Conservation (phyloP, 2,329 filamentous ascomycete species). For the Venturia aucupariae region DNA sequence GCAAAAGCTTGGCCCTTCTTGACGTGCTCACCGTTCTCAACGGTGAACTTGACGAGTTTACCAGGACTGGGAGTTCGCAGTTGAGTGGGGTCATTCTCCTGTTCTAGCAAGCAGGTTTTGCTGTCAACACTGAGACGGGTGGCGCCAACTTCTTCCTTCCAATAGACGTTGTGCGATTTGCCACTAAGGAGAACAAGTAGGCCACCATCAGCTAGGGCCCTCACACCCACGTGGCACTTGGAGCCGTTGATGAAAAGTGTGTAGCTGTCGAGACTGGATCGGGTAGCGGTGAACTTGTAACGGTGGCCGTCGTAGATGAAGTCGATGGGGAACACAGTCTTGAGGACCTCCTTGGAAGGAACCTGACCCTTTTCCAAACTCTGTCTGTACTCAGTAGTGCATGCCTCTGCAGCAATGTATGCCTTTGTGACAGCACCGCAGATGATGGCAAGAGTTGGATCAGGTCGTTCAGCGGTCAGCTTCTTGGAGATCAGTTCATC, state of each 20-base stretch:
- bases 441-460: constrained; percentile 86
- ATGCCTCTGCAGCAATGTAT: constrained; percentile 84
- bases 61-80: constrained; percentile 88
- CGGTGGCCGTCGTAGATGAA: constrained; percentile 97
- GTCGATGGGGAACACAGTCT: constrained; percentile 94
- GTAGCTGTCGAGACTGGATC: constrained; percentile 87
- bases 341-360: constrained; percentile 89
- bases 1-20: constrained; percentile 87
- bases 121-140: constrained; percentile 93
- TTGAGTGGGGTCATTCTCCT: constrained; percentile 98
- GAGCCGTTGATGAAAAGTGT: constrained; percentile 98
- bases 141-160: constrained; percentile 96
- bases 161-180: constrained; percentile 96
- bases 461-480: constrained; percentile 88
- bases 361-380: constrained; percentile 96
- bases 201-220: constrained; percentile 87
- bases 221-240: constrained; percentile 86
- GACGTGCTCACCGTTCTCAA: constrained; percentile 91
- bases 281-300: constrained; percentile 97
- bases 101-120: constrained; percentile 95
- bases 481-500: constrained; percentile 98
- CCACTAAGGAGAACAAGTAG: constrained; percentile 83
- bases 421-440: constrained; percentile 93
- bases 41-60: constrained; percentile 95
- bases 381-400: constrained; percentile 75